Conservation (phyloP, 805 yeast species). For the Zygoascus flipseniorum region DNA sequence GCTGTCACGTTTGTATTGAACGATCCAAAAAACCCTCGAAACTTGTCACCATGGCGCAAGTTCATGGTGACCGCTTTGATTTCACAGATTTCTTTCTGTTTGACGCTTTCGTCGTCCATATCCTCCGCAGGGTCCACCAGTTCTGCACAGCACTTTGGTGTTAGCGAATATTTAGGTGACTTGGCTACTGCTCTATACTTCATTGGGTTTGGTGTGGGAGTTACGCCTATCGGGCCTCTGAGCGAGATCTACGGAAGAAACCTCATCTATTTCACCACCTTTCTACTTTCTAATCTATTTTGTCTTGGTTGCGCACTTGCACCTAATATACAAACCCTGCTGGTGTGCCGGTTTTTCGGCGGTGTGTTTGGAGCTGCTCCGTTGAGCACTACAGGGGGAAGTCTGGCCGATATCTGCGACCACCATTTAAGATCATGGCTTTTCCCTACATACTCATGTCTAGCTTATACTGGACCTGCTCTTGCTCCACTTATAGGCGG, state of each 20-base stretch:
- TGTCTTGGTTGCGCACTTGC: background rate
- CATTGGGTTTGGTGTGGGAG: background rate
- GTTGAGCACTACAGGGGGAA: background rate
- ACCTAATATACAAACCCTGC: slow-evolving; percentile 4
- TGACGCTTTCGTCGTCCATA: no score
- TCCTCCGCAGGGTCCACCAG: no score
- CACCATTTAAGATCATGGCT: background rate
- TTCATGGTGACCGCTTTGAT: no score
- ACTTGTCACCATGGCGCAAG: no score
- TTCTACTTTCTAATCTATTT: background rate
- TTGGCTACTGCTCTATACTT: background rate
- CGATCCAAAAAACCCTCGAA: no score
- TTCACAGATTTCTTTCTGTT: no score
- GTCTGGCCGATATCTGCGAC: background rate
- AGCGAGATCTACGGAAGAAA: background rate
- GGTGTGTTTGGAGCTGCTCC: slow-evolving; percentile 2
- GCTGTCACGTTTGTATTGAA: no score
- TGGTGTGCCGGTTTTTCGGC: slow-evolving; percentile 5
- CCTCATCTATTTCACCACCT: background rate
- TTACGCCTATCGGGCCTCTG: background rate
- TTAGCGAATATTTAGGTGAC: background rate
- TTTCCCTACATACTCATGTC: background rate
- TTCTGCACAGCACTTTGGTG: background rate
- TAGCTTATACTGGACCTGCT: background rate
- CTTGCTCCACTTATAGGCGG: background rate